phyloP scores from a whole-genome alignment of 192 early-diverging fungal species.

The Funneliformis mosseae region DNA sequence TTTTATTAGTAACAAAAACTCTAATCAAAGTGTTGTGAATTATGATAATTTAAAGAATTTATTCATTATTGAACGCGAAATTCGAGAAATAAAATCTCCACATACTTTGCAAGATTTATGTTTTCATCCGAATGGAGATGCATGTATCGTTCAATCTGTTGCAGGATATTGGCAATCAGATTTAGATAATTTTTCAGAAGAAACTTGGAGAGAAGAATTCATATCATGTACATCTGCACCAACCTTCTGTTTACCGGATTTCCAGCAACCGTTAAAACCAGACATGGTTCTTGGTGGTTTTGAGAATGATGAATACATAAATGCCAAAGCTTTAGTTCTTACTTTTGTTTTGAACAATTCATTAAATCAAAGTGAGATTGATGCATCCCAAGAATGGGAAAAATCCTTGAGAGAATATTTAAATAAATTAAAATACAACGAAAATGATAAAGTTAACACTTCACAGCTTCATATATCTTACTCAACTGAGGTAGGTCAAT shows the following conservation, averaged over 20 bases:
- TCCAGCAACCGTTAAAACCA: slow-evolving; percentile 63
- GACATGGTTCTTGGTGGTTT: slow-evolving; percentile 62
- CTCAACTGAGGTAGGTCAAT: slow-evolving; percentile 56
- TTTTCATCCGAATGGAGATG: slow-evolving; percentile 59
- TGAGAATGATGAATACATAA: slow-evolving; percentile 39
- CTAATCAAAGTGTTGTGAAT: slow-evolving; percentile 43
- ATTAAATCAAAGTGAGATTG: slow-evolving; percentile 40
- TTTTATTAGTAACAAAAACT: slow-evolving; percentile 49
- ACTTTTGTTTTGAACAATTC: slow-evolving; percentile 64
- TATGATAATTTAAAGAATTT: slow-evolving; percentile 46
- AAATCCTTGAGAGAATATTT: slow-evolving; percentile 43
- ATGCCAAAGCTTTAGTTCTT: slow-evolving; percentile 58
- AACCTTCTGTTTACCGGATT: slow-evolving; percentile 59
- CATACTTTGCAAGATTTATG: slow-evolving; percentile 58
- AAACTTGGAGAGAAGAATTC: slow-evolving; percentile 50
- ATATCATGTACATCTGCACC: slow-evolving; percentile 50
- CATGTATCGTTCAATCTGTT: slow-evolving; percentile 63
- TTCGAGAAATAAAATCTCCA: slow-evolving; percentile 45
- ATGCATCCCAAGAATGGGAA: slow-evolving; percentile 61
- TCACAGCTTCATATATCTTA: slow-evolving; percentile 52
- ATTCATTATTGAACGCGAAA: slow-evolving; percentile 53
- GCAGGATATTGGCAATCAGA: slow-evolving; percentile 67
- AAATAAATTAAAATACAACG: slow-evolving; percentile 32
- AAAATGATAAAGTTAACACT: slow-evolving; percentile 35
- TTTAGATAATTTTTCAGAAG: slow-evolving; percentile 45